Conservation (phyloP, 371 early-diverging fungal genomes). For the Rhizomucor miehei region DNA sequence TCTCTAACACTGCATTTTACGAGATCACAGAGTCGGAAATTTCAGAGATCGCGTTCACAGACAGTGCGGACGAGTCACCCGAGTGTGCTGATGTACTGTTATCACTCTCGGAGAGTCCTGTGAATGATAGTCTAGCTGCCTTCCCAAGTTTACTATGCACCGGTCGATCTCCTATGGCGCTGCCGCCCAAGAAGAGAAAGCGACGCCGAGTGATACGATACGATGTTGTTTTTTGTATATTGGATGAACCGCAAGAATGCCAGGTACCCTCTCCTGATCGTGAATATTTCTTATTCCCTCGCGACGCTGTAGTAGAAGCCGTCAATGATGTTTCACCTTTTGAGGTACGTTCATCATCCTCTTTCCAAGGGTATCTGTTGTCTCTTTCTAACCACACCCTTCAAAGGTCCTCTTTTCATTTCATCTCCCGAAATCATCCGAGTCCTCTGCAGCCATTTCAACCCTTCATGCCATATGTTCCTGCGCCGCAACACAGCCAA, state of each 20-base stretch:
- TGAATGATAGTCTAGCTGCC: not conserved
- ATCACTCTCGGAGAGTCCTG: constrained; percentile 1
- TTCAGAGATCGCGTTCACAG: constrained; percentile 25
- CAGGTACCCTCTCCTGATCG: constrained; percentile 10
- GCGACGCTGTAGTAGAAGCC: constrained; percentile 44
- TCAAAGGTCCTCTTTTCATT: constrained; percentile 11
- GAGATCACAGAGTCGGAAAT: constrained; percentile 47
- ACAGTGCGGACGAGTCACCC: constrained; percentile 3
- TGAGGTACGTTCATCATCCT: constrained; percentile 26
- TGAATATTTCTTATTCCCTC: constrained; percentile 38
- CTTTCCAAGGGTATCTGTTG: not conserved
- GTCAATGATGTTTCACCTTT: constrained; percentile 29
- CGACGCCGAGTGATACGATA: constrained; percentile 13
- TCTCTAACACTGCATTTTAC: constrained; percentile 26
- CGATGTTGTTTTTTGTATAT: constrained; percentile 13
- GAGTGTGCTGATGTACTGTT: constrained; percentile 11
- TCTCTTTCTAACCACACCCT: not conserved
- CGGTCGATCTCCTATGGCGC: not conserved
- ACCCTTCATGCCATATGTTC: constrained; percentile 4
- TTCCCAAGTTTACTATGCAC: not conserved
- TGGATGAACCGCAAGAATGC: not conserved
- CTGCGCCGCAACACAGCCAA: not conserved
- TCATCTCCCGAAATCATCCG: constrained; percentile 14
- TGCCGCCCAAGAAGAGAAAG: constrained; percentile 15
- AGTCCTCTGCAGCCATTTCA: not conserved